These are phyloP conservation scores for Leccinum pachyderme DNA, from an alignment of 1,284 basidiomycete genomes.

Conservation along the genomic window DNA sequence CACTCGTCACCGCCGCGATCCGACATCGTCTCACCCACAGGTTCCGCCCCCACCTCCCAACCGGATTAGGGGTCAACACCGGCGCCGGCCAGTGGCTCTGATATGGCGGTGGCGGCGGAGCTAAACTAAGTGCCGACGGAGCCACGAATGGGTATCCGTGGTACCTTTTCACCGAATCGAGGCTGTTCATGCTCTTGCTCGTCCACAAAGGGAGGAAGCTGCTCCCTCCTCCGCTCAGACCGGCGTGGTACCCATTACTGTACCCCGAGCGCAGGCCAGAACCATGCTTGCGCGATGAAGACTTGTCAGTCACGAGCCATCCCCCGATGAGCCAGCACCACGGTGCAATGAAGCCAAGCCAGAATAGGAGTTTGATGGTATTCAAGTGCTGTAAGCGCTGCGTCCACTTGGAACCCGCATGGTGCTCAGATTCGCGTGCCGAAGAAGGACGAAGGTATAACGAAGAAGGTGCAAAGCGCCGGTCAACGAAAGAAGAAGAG, in stretches of 20 bases:
- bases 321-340: conserved; percentile 73
- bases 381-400: conserved; percentile 32
- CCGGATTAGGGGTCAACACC: conserved; percentile 17
- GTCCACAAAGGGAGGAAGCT: conserved; percentile 38
- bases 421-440: conserved; percentile 22
- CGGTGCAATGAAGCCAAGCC: conserved; percentile 62
- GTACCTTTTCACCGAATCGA: conserved; percentile 24
- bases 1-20: conserved; percentile 43
- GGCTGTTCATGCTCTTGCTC: conserved; percentile 23
- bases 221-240: conserved; percentile 20
- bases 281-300: conserved; percentile 2
- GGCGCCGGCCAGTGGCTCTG: conserved; percentile 13
- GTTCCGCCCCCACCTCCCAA: conserved; percentile 23
- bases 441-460: conserved; percentile 23
- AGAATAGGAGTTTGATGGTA: conserved; percentile 62
- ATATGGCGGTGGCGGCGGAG: conserved; percentile 23
- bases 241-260: conserved; percentile 12
- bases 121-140: conserved; percentile 29
- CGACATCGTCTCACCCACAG: conserved; percentile 49
- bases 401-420: conserved; percentile 22
- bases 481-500: conserved; percentile 36
- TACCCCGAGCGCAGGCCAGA: conserved; percentile 2
- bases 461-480: conserved; percentile 32
- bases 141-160: conserved; percentile 34
- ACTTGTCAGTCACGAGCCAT: conserved; percentile 49